These are phyloP conservation scores for Aspergillus brasiliensis DNA, from an alignment of 2,329 filamentous ascomycete genomes.

Conservation along the genomic window DNA sequence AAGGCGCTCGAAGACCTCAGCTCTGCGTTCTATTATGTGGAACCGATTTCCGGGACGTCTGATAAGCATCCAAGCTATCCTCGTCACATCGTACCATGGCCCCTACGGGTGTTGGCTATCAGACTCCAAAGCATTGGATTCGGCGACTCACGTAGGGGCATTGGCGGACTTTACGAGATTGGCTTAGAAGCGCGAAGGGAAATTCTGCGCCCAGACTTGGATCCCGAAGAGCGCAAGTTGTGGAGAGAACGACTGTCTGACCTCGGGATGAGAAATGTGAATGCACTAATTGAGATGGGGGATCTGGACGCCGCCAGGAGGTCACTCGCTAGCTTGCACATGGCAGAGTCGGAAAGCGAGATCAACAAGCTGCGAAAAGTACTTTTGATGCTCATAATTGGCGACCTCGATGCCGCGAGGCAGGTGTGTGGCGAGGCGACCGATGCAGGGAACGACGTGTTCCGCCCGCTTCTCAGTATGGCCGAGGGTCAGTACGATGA, in stretches of 20 bases:
- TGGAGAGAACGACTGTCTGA: conserved; percentile 77
- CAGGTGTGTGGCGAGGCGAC: conserved; percentile 48
- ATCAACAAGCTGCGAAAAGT: conserved; percentile 49
- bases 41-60: conserved; percentile 28
- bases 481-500: conserved; percentile 71
- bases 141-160: conserved; percentile 76
- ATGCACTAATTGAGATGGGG: conserved; percentile 66
- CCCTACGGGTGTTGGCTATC: conserved; percentile 78
- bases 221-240: conserved; percentile 59
- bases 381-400: conserved; percentile 75
- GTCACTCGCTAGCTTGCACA: conserved; percentile 66
- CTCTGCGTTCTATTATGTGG: conserved; percentile 56
- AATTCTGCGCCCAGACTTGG: conserved; percentile 54
- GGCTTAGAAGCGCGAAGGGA: conserved; percentile 72
- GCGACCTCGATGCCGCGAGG: conserved; percentile 71
- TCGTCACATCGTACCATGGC: conserved; percentile 80
- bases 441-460: conserved; percentile 44
- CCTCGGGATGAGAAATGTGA: conserved; percentile 66
- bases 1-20: conserved; percentile 64
- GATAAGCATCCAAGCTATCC: conserved; percentile 64
- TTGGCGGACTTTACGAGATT: conserved; percentile 90
- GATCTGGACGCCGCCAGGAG: conserved; percentile 77
- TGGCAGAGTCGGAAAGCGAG: conserved; percentile 31
- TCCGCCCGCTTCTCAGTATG: conserved; percentile 71
- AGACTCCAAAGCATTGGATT: conserved; percentile 84